Evolutionary conservation across 1,139 yeast species (phyloP).

Genomic region (Magnusiomyces fungicola): DNA sequence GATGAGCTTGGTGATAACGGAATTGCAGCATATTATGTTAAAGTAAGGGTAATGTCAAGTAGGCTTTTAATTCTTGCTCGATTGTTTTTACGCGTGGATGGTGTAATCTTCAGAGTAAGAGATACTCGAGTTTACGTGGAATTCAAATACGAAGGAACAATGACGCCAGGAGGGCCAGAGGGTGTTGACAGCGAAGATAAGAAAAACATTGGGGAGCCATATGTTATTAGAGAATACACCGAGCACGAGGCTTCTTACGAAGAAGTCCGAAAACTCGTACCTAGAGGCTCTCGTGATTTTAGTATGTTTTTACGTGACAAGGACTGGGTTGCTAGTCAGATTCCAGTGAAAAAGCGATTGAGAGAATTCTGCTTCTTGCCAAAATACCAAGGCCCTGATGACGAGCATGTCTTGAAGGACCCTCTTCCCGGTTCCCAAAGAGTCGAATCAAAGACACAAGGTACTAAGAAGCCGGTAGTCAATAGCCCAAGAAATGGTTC

Average conservation of each 20-base stretch:
- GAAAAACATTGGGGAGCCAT: background rate
- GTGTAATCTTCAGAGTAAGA: slow-evolving; percentile 72
- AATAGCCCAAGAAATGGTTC: too few species aligned
- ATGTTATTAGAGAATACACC: slow-evolving; percentile 68
- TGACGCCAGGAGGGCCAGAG: background rate
- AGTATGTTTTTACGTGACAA: slow-evolving; percentile 70
- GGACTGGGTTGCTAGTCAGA: slow-evolving; percentile 66
- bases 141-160: slow-evolving; percentile 31
- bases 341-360: slow-evolving; percentile 38
- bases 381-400: background rate
- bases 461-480: too few species aligned
- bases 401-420: too few species aligned
- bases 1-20: slow-evolving; percentile 98
- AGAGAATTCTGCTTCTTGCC: slow-evolving; percentile 12
- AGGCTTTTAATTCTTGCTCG: slow-evolving; percentile 67
- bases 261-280: slow-evolving; percentile 43
- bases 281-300: slow-evolving; percentile 52
- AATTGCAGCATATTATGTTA: slow-evolving; percentile 64
- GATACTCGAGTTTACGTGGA: slow-evolving; percentile 84
- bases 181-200: slow-evolving; percentile 38
- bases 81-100: slow-evolving; percentile 80
- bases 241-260: slow-evolving; percentile 63
- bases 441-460: too few species aligned
- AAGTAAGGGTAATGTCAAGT: slow-evolving; percentile 84
- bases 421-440: too few species aligned